These are phyloP conservation scores for Backusella tarrabulga DNA, from an alignment of 192 early-diverging fungal species.

Conservation along the genomic window DNA sequence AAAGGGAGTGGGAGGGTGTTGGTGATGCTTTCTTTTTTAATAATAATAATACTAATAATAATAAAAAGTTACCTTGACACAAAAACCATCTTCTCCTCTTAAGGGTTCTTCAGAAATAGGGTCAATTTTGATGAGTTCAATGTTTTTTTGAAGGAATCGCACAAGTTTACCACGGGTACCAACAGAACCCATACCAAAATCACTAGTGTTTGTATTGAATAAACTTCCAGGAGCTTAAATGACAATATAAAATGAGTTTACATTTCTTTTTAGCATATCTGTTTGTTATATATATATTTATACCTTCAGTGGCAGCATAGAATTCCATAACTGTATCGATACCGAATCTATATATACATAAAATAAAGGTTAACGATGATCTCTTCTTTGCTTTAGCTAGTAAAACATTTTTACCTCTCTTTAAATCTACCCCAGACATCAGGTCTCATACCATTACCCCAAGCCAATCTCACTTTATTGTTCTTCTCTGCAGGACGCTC, in stretches of 20 bases:
- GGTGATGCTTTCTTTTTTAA: not conserved
- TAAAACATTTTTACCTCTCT: conserved; percentile 13
- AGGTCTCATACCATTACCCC: conserved; percentile 67
- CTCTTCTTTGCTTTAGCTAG: no score
- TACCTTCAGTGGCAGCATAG: conserved; percentile 66
- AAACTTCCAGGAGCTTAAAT: conserved; percentile 27
- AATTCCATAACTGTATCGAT: conserved; percentile 57
- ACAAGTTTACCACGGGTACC: conserved; percentile 48
- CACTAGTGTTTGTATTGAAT: conserved; percentile 41
- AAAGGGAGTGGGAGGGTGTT: not conserved
- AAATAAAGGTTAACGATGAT: not conserved
- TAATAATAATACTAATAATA: not conserved
- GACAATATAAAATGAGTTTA: not conserved
- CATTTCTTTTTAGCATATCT: not conserved
- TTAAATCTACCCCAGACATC: conserved; percentile 65
- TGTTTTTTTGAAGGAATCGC: conserved; percentile 22
- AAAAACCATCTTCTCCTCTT: conserved; percentile 49
- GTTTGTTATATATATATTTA: no score
- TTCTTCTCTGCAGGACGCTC: conserved; percentile 43
- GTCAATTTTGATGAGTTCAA: conserved; percentile 61
- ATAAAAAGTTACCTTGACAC: conserved; percentile 32
- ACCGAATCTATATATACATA: conserved; percentile 41
- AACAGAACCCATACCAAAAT: conserved; percentile 56
- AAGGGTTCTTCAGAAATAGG: conserved; percentile 49
- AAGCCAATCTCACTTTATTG: conserved; percentile 51